These are phyloP conservation scores for Closterium sp. DNA, from an alignment of 139 green algal genomes.

Conservation along the genomic window DNA sequence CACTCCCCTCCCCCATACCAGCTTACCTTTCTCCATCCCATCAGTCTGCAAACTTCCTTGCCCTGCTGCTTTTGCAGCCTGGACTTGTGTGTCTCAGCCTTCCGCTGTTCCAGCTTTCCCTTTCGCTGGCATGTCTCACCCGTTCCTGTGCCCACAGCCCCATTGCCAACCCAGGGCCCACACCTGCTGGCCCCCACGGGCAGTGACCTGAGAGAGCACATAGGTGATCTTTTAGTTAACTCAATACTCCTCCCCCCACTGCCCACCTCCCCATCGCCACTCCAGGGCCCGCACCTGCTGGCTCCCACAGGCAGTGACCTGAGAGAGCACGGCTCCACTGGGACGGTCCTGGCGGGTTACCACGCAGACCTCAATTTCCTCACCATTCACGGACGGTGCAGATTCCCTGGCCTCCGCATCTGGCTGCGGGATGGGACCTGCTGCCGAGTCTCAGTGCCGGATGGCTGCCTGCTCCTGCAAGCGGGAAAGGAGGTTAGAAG, in stretches of 20 bases:
- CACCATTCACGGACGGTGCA: conserved; percentile 80
- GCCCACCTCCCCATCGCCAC: not conserved
- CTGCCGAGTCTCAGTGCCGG: conserved; percentile 44
- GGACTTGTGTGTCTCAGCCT: no score
- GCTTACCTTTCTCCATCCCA: no score
- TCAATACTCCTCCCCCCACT: not conserved
- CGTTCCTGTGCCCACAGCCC: not conserved
- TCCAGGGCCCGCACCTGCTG: conserved; percentile 80
- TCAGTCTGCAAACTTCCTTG: no score
- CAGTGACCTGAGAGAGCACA: conserved; percentile 68
- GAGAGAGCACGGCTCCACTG: conserved; percentile 50
- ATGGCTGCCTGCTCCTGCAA: conserved; percentile 84
- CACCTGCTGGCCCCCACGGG: conserved; percentile 91
- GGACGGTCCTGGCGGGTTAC: conserved; percentile 76
- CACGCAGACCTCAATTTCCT: conserved; percentile 95
- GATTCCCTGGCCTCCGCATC: conserved; percentile 70
- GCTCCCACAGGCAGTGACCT: conserved; percentile 85
- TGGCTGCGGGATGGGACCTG: conserved; percentile 76
- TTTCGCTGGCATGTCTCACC: no score
- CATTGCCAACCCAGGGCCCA: conserved; percentile 55
- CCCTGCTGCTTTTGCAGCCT: no score
- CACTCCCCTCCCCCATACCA: no score
- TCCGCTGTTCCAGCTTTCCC: no score
- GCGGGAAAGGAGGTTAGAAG: conserved; percentile 80
- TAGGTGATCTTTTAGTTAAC: no score